Percentiles rank a stretch among this genome's conserved stretches.
These are phyloP conservation scores for Aspergillus sp. DNA, from an alignment of 2,329 filamentous ascomycete species.

Conservation along the genomic window DNA sequence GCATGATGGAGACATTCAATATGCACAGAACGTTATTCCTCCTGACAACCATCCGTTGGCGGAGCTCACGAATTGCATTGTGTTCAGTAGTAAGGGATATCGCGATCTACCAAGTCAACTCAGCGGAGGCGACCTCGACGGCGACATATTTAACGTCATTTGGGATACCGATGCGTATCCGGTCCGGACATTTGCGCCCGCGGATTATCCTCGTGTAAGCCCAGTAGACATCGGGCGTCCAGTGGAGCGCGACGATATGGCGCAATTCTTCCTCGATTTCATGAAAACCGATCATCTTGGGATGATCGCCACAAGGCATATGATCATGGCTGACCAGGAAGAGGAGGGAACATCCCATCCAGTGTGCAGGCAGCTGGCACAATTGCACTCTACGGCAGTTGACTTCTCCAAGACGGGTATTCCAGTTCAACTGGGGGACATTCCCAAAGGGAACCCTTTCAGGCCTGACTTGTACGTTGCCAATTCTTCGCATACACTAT, in stretches of 20 bases:
- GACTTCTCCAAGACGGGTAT: constrained; percentile 77
- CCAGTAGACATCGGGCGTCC: constrained; percentile 62
- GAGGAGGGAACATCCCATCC: constrained; percentile 53
- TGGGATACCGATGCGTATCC: constrained; percentile 60
- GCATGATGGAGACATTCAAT: constrained; percentile 78
- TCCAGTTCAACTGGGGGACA: constrained; percentile 47
- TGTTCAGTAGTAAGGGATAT: constrained; percentile 70
- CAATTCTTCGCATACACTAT: too few species aligned
- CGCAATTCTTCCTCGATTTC: constrained; percentile 76
- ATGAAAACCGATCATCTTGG: constrained; percentile 69
- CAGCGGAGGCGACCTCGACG: constrained; percentile 80
- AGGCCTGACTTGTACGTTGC: constrained; percentile 59
- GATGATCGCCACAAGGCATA: constrained; percentile 65
- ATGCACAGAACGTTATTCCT: constrained; percentile 60
- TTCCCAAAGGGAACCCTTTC: constrained; percentile 44
- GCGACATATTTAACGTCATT: constrained; percentile 79
- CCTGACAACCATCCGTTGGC: constrained; percentile 63
- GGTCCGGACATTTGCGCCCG: constrained; percentile 56
- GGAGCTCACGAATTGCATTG: constrained; percentile 69
- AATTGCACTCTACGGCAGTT: constrained; percentile 69
- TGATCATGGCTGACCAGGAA: constrained; percentile 63
- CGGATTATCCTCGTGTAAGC: constrained; percentile 66
- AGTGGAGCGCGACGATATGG: constrained; percentile 68
- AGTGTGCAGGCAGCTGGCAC: constrained; percentile 59
- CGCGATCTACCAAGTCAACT: constrained; percentile 78